phyloP scores from a whole-genome alignment of 2,329 filamentous ascomycete genomes.

The Cladophialophora chaetospira region DNA sequence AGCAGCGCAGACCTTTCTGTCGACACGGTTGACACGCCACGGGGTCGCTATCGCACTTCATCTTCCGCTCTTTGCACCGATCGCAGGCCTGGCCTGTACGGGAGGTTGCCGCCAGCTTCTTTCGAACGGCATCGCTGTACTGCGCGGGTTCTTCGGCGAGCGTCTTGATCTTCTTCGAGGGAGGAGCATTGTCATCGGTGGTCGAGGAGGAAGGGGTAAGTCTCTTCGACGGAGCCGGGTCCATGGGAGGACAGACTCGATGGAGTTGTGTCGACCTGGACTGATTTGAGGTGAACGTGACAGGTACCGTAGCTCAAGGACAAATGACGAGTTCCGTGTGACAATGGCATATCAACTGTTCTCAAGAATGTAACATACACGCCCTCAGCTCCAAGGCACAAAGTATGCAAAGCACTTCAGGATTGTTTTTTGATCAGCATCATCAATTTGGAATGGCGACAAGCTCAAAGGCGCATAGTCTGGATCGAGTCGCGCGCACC shows the following conservation, averaged over 20 bases:
- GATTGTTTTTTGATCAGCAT: not conserved
- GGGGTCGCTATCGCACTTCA: conserved; percentile 78
- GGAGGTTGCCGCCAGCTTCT: conserved; percentile 56
- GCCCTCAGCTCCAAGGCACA: not conserved
- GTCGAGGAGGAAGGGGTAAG: conserved; percentile 5
- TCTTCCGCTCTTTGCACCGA: conserved; percentile 86
- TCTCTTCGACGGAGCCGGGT: conserved; percentile 23
- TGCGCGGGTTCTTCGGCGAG: conserved; percentile 37
- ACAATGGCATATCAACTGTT: not conserved
- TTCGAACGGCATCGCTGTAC: conserved; percentile 48
- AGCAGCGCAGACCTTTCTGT: conserved; percentile 74
- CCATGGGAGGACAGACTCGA: conserved; percentile 22
- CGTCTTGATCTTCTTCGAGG: conserved; percentile 32
- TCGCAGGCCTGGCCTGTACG: conserved; percentile 85
- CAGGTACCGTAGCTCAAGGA: not conserved
- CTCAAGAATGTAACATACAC: not conserved
- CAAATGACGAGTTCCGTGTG: not conserved
- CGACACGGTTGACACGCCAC: conserved; percentile 81
- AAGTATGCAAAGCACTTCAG: not conserved
- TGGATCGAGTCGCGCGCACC: not conserved
- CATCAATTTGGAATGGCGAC: not conserved
- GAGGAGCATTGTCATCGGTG: conserved; percentile 24
- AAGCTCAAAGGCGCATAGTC: too few relatives aligned
- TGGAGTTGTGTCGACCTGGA: not conserved
- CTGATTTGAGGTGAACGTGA: not conserved